phyloP scores from a whole-genome alignment of 257 asterid genomes.

The Solanum chilense region DNA sequence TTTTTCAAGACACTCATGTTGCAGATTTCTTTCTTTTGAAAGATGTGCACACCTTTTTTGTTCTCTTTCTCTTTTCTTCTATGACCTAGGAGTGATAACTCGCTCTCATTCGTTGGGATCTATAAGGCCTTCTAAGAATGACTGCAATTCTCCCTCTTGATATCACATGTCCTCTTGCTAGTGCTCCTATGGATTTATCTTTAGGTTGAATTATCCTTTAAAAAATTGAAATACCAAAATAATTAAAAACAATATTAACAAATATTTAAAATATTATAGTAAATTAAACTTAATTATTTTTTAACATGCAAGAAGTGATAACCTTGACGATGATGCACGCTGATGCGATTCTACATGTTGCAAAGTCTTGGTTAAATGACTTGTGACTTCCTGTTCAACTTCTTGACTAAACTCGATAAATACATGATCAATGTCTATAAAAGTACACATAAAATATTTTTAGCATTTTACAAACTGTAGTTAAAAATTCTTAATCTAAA shows the following conservation, averaged over 20 bases:
- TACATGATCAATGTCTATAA: no score
- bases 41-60: neutral
- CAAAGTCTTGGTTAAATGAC: no score
- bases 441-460: no score
- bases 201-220: neutral
- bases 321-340: neutral
- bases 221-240: neutral
- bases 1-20: neutral
- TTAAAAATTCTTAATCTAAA: no score
- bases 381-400: no score
- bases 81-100: neutral
- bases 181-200: neutral
- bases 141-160: neutral
- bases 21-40: neutral
- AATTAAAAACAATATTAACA: neutral
- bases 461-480: no score
- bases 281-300: neutral
- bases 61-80: neutral
- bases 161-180: neutral
- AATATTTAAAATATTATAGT: neutral
- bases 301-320: neutral
- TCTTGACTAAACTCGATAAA: no score
- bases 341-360: neutral
- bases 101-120: neutral
- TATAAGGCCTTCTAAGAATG: neutral